Percentiles rank a stretch among this genome's conserved stretches.
phyloP scores from a whole-genome alignment of 2,329 filamentous ascomycete species.

The Colletotrichum kahawae region DNA sequence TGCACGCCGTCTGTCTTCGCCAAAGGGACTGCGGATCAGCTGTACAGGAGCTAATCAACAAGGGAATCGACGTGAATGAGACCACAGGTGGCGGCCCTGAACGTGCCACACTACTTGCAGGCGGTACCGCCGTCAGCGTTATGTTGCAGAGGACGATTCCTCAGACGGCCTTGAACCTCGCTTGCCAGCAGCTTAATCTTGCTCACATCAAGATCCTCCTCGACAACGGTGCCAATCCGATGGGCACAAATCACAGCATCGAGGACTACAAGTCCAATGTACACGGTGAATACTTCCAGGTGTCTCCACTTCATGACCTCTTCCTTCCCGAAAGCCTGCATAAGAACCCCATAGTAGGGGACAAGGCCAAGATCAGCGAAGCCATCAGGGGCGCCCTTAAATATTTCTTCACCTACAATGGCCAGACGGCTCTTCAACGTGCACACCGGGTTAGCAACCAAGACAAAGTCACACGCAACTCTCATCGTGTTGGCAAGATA shows the following conservation, averaged over 20 bases:
- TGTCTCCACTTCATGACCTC: slow-evolving; percentile 4
- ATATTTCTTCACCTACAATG: background rate
- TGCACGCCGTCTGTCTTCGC: slow-evolving; percentile 5
- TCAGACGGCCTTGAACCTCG: slow-evolving; percentile 1
- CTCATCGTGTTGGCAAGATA: background rate
- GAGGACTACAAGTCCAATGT: background rate
- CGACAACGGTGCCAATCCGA: background rate
- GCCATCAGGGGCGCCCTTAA: background rate
- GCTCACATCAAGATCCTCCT: background rate
- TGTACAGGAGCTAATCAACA: background rate
- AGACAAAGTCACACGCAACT: background rate
- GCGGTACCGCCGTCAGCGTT: background rate
- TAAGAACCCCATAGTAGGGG: background rate
- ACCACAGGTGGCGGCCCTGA: background rate
- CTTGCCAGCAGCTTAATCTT: background rate
- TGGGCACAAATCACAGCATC: background rate
- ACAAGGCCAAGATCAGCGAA: background rate
- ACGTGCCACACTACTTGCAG: background rate
- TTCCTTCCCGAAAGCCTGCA: background rate
- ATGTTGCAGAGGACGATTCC: background rate
- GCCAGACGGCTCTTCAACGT: background rate
- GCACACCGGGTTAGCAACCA: background rate
- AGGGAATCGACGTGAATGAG: background rate
- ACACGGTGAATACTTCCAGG: background rate
- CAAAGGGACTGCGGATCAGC: background rate